Percentiles rank a stretch among this genome's conserved stretches.
These are phyloP conservation scores for Lachancea kluyveri DNA, from an alignment of 805 yeast genomes.

Conservation along the genomic window DNA sequence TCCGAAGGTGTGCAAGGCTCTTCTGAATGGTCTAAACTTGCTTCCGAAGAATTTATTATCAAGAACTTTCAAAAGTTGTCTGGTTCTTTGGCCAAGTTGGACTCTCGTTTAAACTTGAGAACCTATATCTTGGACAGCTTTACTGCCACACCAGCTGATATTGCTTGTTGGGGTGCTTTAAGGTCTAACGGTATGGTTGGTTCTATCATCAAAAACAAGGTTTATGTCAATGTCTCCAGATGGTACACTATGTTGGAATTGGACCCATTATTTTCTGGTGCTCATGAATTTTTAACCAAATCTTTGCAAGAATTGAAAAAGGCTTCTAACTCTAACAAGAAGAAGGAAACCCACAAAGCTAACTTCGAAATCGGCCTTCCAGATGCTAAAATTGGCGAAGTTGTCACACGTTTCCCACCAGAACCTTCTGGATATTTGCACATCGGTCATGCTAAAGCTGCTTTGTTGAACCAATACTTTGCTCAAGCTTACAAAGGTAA, in stretches of 20 bases:
- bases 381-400: conserved; percentile 89
- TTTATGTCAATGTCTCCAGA: conserved; percentile 81
- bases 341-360: conserved; percentile 88
- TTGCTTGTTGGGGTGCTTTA: conserved; percentile 88
- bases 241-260: conserved; percentile 81
- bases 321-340: conserved; percentile 54
- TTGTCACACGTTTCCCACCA: conserved; percentile 98
- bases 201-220: conserved; percentile 78
- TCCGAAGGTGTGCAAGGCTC: conserved; percentile 31
- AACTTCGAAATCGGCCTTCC: conserved; percentile 89
- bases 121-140: conserved; percentile 64
- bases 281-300: conserved; percentile 60
- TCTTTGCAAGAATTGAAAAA: conserved; percentile 71
- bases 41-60: conserved; percentile 60
- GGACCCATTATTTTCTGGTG: conserved; percentile 60
- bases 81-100: conserved; percentile 70
- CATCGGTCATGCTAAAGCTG: conserved; percentile 99
- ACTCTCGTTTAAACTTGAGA: conserved; percentile 77
- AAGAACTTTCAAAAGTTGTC: conserved; percentile 87
- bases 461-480: conserved; percentile 91
- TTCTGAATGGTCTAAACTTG: conserved; percentile 61
- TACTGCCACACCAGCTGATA: conserved; percentile 67
- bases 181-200: conserved; percentile 93
- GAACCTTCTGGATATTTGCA: conserved; percentile 98
- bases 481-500: conserved; percentile 96